A percentile compares a stretch with the other conserved stretches of the same genome.
phyloP scores from a whole-genome alignment of 1,284 basidiomycete species.

The Dichomitus squalens region DNA sequence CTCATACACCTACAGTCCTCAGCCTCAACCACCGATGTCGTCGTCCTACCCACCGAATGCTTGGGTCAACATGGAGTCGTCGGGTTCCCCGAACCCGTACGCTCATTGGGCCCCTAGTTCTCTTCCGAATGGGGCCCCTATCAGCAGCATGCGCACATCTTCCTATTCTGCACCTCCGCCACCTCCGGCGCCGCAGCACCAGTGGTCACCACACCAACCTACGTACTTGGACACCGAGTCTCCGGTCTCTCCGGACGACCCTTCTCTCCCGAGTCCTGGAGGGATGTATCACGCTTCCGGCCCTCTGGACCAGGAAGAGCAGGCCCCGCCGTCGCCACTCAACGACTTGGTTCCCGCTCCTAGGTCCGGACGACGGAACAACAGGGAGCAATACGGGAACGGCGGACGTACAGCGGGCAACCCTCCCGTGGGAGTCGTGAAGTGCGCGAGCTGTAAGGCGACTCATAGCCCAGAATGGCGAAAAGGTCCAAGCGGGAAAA shows the following conservation, averaged over 20 bases:
- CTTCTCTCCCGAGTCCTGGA: conserved; percentile 25
- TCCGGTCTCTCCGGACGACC: conserved; percentile 23
- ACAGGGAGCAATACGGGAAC: conserved; percentile 33
- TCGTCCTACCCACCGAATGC: conserved; percentile 53
- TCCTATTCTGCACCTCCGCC: conserved; percentile 44
- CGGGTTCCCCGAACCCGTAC: conserved; percentile 37
- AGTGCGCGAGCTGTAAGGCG: conserved; percentile 83
- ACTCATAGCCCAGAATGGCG: conserved; percentile 93
- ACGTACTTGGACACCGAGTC: conserved; percentile 29
- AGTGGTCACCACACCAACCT: conserved; percentile 33
- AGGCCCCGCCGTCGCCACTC: conserved; percentile 30
- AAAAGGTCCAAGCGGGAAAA: conserved; percentile 87
- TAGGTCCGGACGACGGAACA: conserved; percentile 54
- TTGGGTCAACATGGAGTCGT: conserved; percentile 44
- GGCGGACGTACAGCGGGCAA: conserved; percentile 46
- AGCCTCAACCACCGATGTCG: conserved; percentile 39
- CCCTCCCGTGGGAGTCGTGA: conserved; percentile 72
- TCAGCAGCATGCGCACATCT: conserved; percentile 51
- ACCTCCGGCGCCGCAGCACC: conserved; percentile 26
- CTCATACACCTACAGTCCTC: conserved; percentile 39
- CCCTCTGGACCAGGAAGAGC: conserved; percentile 21
- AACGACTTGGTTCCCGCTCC: conserved; percentile 65
- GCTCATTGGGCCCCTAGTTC: conserved; percentile 41
- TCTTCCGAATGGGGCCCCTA: conserved; percentile 34
- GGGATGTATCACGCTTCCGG: conserved; percentile 21